phyloP scores from a whole-genome alignment of 2,329 filamentous ascomycete genomes.

The Hypocreales sp. region DNA sequence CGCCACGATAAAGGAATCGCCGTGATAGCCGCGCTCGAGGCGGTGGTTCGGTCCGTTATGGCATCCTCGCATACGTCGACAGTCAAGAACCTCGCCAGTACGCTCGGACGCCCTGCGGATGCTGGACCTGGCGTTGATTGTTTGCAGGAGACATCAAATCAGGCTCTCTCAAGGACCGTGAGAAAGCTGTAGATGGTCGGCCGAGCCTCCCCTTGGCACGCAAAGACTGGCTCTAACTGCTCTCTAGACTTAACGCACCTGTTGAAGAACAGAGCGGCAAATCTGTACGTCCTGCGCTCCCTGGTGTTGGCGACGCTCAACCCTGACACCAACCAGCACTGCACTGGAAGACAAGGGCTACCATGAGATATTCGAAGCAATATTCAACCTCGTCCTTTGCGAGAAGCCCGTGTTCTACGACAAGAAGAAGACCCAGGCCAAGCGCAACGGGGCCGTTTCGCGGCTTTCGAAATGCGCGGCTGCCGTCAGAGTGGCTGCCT shows the following conservation, averaged over 20 bases:
- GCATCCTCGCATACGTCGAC: conserved; percentile 15
- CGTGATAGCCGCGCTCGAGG: too few relatives aligned
- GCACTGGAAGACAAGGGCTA: conserved; percentile 61
- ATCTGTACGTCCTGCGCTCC: conserved; percentile 21
- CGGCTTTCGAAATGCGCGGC: conserved; percentile 55
- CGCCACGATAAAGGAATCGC: too few relatives aligned
- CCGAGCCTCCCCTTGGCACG: not conserved
- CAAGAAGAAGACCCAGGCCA: conserved; percentile 28
- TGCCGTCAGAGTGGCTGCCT: conserved; percentile 56
- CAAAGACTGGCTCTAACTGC: not conserved
- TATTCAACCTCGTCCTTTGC: conserved; percentile 53
- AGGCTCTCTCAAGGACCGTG: conserved; percentile 20
- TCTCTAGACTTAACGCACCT: conserved; percentile 20
- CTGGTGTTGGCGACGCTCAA: too few relatives aligned
- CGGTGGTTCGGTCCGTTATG: too few relatives aligned
- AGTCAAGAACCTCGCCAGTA: conserved; percentile 20
- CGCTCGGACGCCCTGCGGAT: not conserved
- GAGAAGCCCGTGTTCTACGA: conserved; percentile 53
- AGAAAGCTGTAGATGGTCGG: conserved; percentile 25
- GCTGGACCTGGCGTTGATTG: conserved; percentile 3
- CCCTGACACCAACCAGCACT: conserved; percentile 14
- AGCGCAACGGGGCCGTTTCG: conserved; percentile 30
- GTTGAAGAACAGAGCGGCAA: conserved; percentile 20
- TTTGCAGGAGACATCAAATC: conserved; percentile 17
- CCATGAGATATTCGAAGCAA: conserved; percentile 62